Evolutionary conservation across 2,329 filamentous ascomycete species (phyloP), one percentile per base, ranked within the genome.

Genomic region (Trichoderma sp.): DNA sequence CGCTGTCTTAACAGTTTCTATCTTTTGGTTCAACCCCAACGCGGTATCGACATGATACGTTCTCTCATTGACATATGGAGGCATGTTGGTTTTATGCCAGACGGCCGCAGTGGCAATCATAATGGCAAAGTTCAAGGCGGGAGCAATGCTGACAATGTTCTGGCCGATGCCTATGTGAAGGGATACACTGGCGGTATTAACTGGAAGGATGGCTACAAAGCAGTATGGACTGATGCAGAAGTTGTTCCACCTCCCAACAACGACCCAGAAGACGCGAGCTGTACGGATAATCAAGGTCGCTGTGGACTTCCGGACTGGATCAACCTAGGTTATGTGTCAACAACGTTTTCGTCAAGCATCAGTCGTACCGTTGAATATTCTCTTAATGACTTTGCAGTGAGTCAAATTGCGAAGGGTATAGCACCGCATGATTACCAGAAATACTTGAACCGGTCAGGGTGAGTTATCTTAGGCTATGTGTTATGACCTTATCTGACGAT

Each of bases 121-220:
- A 90, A 89, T 70, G 88, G 88, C 12, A 83, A 86, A 9, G 84
- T 86, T 0, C 87, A 90, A 76, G 88, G 87, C 3, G 88, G 88
- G 4, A 88, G 85, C 21, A 89, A 90, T 72, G 86, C 87, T 0
- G 88, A 90, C 76, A 89, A 89, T 47, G 83, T 90, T 1, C 83
- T 90, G 18, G 88, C 88, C 6, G 88, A 90, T 74, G 88, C 88
- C 0, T 90, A 87, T 69, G 83, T 89, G 3, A 90, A 90, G 77
- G 73, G 74, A 5, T 73, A 75, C 18, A 69, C 73, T 2, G 86
- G 3, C 78, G 88, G 5, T 76, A 83, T 90, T 24, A 83, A 90
- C 73, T 90, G 88, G 88, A 79, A 80, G 1, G 84, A 85, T 53
- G 86, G 83, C 1, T 88, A 87, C 73, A 79, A 79, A 32, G 86